Evolutionary conservation across 2,329 filamentous ascomycete species (phyloP), one percentile per base, ranked within the genome.

Genomic region (Fusarium ramigenum): DNA sequence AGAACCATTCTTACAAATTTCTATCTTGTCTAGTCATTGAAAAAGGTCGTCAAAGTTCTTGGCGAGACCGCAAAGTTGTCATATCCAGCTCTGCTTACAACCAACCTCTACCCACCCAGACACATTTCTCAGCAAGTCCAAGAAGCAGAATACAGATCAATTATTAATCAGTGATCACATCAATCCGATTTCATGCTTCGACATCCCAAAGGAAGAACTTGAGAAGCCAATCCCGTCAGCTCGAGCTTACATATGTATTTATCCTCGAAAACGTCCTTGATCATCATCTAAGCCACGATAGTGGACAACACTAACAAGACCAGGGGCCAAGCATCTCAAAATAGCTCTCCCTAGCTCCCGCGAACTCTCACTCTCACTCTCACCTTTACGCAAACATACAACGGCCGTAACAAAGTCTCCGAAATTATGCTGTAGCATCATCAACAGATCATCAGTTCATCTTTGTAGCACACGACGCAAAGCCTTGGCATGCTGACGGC

Each of bases 211-310:
- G 32, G 25, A 52, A 53, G 34, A 36, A 40, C 34, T 60, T 60
- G 30, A 15, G 46, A 37, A 25, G n/a, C 9, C 21, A n/a, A 23
- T 19, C 36, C 28, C 21, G 5, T 32, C 19, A 23, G 21, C 37
- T 43, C 23, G 1, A 23, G 50, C 59, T 39, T 57, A 40, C 39
- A 19, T 34, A 10, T 10, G 44, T n/a, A 47, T 28, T 44, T 14
- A 37, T n/a, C 34, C 32, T 18, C 32, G 2, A 44, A 44, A 62
- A 6, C 50, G 39, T 32, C 25, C 15, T 21, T 30, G 64, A 63
- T 69, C 58, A n/a, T 25, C 52, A 19, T 32, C 66, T 59, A 42
- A 63, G 66, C 66, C 66, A 69, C 66, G 46, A 44, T 46, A 40
- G 43, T 59, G 37, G 40, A 3, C 21, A 10, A n/a, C 19, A n/a